phyloP scores from a whole-genome alignment of 495 filamentous ascomycete species.

The Cercophora samala region DNA sequence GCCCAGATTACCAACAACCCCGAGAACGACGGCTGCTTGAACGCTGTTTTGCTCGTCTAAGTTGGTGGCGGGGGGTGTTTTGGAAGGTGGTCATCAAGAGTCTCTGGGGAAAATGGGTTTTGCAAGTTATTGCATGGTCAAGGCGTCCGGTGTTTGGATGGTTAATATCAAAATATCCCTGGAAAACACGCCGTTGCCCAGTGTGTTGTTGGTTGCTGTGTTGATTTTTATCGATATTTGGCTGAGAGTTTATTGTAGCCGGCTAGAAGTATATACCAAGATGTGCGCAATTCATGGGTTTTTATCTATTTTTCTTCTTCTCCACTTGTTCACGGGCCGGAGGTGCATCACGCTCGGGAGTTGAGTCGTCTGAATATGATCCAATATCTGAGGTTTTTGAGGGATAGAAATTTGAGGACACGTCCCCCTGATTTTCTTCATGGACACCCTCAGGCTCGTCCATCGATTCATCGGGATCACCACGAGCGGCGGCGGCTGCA shows the following conservation, averaged over 20 bases:
- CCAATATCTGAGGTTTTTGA: no score
- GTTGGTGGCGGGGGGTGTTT: constrained; percentile 6
- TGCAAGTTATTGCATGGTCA: not conserved
- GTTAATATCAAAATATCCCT: constrained; percentile 13
- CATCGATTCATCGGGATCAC: no score
- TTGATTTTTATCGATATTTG: constrained; percentile 8
- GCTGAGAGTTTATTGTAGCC: constrained; percentile 3
- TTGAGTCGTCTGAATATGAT: no score
- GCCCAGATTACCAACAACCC: constrained; percentile 69
- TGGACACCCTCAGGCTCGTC: no score
- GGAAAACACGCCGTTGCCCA: not conserved
- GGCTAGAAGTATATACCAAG: not conserved
- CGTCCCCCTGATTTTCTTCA: no score
- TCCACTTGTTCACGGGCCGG: no score
- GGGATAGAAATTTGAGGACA: no score
- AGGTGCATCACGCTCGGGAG: no score
- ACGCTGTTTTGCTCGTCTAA: constrained; percentile 44
- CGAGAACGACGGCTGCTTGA: constrained; percentile 54
- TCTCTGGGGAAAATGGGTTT: constrained; percentile 16
- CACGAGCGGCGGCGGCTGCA: no score
- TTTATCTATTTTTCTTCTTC: not conserved
- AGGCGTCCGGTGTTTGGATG: constrained; percentile 32
- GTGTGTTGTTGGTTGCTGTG: not conserved
- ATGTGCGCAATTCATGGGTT: not conserved
- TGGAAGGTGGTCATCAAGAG: constrained; percentile 7